Evolutionary conservation across 1,139 yeast species (phyloP).

Genomic region (Geotrichum australiense): DNA sequence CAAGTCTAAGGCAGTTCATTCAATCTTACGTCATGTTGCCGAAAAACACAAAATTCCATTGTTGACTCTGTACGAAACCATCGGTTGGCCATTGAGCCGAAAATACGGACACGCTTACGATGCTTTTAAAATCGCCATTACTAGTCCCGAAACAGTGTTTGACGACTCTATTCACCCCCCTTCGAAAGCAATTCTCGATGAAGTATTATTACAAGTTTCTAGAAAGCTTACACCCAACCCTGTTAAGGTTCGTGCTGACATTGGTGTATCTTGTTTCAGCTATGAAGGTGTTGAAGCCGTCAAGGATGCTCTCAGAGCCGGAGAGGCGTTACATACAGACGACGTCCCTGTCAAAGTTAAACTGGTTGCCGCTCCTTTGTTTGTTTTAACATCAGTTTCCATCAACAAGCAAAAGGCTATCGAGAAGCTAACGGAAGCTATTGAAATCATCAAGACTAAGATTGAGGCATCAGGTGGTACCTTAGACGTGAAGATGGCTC

Average conservation of each 20-base stretch:
- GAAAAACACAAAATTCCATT: slow-evolving; percentile 82
- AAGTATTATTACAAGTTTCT: slow-evolving; percentile 76
- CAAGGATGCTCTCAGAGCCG: slow-evolving; percentile 78
- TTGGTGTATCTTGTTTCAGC: slow-evolving; percentile 93
- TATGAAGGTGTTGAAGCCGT: slow-evolving; percentile 98
- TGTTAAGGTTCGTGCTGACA: slow-evolving; percentile 93
- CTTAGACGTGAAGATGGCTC: slow-evolving; percentile 93
- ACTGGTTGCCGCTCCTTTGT: slow-evolving; percentile 95
- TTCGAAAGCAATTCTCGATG: slow-evolving; percentile 64
- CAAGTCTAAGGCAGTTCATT: slow-evolving; percentile 95
- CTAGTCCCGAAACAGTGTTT: slow-evolving; percentile 77
- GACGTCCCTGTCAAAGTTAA: slow-evolving; percentile 81
- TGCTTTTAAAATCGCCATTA: slow-evolving; percentile 92
- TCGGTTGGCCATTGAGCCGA: slow-evolving; percentile 97
- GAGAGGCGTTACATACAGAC: slow-evolving; percentile 79
- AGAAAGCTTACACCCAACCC: slow-evolving; percentile 97
- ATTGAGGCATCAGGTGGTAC: slow-evolving; percentile 76
- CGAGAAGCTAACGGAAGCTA: slow-evolving; percentile 68
- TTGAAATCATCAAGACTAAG: slow-evolving; percentile 61
- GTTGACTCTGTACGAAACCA: slow-evolving; percentile 75
- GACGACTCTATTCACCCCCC: slow-evolving; percentile 77
- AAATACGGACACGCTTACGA: slow-evolving; percentile 97
- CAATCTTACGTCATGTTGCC: slow-evolving; percentile 95
- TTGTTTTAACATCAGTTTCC: slow-evolving; percentile 88
- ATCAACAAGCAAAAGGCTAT: slow-evolving; percentile 88